Conservation (phyloP, 768 basidiomycete species). For the Tremella fuciformis region DNA sequence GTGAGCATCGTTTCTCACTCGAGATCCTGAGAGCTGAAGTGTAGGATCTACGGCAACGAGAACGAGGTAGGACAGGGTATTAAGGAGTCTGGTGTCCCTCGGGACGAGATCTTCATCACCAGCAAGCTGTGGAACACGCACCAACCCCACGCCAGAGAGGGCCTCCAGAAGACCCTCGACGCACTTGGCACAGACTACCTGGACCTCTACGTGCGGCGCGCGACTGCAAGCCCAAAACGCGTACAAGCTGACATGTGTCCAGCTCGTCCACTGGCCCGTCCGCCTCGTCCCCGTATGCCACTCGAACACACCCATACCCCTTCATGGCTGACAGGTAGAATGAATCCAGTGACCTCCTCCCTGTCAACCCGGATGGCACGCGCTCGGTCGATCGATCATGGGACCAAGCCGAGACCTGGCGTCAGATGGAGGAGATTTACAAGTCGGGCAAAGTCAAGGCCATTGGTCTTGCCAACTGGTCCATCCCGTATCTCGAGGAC, state of each 20-base stretch:
- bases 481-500: constrained; percentile 64
- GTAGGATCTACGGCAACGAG: constrained; percentile 75
- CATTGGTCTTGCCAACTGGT: constrained; percentile 72
- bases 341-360: constrained; percentile 25
- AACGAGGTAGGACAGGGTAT: constrained; percentile 78
- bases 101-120: constrained; percentile 74
- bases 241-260: no score
- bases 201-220: constrained; percentile 61
- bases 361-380: constrained; percentile 53
- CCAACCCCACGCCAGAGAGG: constrained; percentile 61
- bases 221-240: no score
- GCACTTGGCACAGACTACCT: constrained; percentile 71
- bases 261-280: constrained; percentile 42
- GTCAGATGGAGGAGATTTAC: constrained; percentile 67
- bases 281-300: constrained; percentile 5
- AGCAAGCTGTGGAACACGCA: constrained; percentile 55
- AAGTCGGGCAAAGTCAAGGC: constrained; percentile 52
- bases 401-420: constrained; percentile 77
- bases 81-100: constrained; percentile 68
- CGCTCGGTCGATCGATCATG: constrained; percentile 67
- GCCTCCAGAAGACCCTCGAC: constrained; percentile 66
- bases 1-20: no score
- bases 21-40: no score
- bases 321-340: constrained; percentile 21
- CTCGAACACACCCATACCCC: neutral